Percentiles rank a stretch among this genome's conserved stretches.
Evolutionary conservation across 1,139 yeast species (phyloP).

Genomic region (Yamadazyma epiphylla): DNA sequence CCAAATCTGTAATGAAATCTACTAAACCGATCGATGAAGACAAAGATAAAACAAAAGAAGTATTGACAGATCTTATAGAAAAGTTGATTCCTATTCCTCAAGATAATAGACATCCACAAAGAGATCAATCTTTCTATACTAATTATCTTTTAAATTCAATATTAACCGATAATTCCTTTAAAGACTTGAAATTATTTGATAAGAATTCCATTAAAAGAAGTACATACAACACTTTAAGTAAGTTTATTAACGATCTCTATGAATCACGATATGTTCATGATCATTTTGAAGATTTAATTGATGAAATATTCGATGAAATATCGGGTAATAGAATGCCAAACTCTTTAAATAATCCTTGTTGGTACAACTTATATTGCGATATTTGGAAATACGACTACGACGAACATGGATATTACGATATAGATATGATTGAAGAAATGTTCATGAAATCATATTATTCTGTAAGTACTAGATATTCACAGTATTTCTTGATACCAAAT

Average conservation of each 20-base stretch:
- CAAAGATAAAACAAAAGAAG: no score
- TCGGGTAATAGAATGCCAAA: no score
- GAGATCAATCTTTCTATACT: no score
- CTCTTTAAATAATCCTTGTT: conserved; percentile 9
- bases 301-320: no score
- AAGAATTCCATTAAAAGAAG: background rate
- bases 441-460: background rate
- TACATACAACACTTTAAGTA: conserved; percentile 2
- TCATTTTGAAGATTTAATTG: no score
- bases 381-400: conserved; percentile 11
- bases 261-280: conserved; percentile 1
- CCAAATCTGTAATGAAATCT: no score
- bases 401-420: conserved; percentile 7
- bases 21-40: no score
- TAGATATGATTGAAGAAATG: conserved; percentile 4
- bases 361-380: conserved; percentile 6
- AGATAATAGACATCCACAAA: no score
- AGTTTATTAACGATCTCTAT: conserved; percentile 1
- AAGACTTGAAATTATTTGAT: background rate
- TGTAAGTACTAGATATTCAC: background rate
- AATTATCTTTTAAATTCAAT: no score
- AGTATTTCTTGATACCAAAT: conserved; percentile 1
- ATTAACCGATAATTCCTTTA: conserved; percentile 2
- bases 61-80: no score
- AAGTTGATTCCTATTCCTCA: no score